Evolutionary conservation across 331 rosid species (phyloP), one percentile per base, ranked within the genome.

Genomic region (Erythrophleum ivorense): DNA sequence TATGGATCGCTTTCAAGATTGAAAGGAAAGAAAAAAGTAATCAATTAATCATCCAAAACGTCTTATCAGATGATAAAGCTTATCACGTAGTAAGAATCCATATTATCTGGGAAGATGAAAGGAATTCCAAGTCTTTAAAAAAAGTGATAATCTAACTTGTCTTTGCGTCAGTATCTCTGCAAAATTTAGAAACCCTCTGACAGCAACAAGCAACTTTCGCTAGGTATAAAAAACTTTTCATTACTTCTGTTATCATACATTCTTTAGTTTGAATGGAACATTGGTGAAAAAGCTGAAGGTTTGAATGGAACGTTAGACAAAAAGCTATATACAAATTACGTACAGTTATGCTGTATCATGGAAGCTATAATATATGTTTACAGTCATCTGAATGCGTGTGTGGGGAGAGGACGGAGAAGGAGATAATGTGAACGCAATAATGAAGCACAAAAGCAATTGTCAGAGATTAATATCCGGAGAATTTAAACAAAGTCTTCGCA

Each of bases 151-250:
- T 76, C 71, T 57, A 33, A 50, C 53, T 21, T 67, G 78, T 45
- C 18, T 65, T 77, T n/a, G 58, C 60, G 33, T 73, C 81, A 53
- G 80, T 38, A 76, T n/a, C 60, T 45, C 83, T 57, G 75, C 52
- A 74, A 68, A 80, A 62, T 6, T 14, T 19, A 18, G 29, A 14
- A 29, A 55, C 48, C 48, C 31, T 46, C 85, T 58, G 79, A 77
- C 79, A 66, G 78, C 36, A 77, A 71, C 81, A 77, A 72, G 36
- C 69, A 43, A 53, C 65, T 50, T 41, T 77, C 87, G 78, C 81
- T 45, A 59, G 72, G 79, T 34, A 81, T 73, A 63, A 80, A 75
- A 31, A 86, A 62, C 49, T 65, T 62, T 24, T 57, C 66, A 62
- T 66, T 59, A 78, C 67, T 45, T 65, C 71, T 62, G 73, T 75